Percentiles rank a stretch among this genome's conserved stretches.
phyloP scores from a whole-genome alignment of 2,329 filamentous ascomycete genomes.

The Venturia nashicola region DNA sequence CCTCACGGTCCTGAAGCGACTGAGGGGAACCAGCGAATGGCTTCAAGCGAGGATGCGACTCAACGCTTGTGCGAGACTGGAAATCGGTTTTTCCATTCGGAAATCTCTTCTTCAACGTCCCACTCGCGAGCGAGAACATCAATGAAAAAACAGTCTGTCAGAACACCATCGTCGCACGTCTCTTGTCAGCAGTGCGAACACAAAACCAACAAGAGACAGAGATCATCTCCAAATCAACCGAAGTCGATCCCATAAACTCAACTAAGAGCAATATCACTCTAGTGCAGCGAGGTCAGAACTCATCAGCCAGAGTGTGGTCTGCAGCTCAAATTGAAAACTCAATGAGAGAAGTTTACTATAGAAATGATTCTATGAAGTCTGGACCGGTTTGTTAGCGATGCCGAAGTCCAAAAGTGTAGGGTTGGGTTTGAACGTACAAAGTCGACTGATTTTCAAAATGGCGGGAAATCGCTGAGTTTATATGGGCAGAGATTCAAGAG shows the following conservation, averaged over 20 bases:
- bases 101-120: constrained; percentile 6
- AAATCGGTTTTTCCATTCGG: not conserved
- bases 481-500: too few relatives aligned
- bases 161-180: constrained; percentile 82
- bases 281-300: constrained; percentile 66
- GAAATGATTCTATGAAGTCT: constrained; percentile 69
- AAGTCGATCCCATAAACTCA: constrained; percentile 39
- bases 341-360: constrained; percentile 93
- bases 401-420: not conserved
- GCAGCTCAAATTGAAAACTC: constrained; percentile 86
- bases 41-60: too few relatives aligned
- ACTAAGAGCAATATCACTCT: constrained; percentile 63
- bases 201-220: constrained; percentile 63
- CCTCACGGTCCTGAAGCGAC: too few relatives aligned
- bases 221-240: constrained; percentile 94
- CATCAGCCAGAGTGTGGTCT: constrained; percentile 93
- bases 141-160: constrained; percentile 51
- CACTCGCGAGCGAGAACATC: constrained; percentile 4
- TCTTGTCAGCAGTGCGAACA: constrained; percentile 62
- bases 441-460: not conserved
- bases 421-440: not conserved
- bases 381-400: not conserved
- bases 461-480: too few relatives aligned
- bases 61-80: too few relatives aligned
- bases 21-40: too few relatives aligned